Evolutionary conservation across 1,139 yeast species (phyloP), one percentile per base, ranked within the genome.

Genomic region (Suhomyces bokatorum): DNA sequence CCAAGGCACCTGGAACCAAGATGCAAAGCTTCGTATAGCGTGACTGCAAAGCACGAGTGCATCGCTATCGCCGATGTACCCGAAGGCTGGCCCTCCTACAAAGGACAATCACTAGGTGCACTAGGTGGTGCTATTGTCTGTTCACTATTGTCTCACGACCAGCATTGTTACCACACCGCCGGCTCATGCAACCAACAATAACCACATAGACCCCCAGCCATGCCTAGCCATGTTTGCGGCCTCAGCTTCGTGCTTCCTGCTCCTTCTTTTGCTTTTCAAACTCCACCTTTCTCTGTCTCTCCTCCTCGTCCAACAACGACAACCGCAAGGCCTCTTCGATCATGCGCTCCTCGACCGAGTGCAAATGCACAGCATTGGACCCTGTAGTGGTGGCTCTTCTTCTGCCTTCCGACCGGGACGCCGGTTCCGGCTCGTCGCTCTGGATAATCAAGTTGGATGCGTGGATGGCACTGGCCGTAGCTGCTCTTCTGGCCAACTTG

Each of bases 381-480:
- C 31, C 41, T 6, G 37, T 43, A 39, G 40, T 49, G 34, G 48
- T 44, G 13, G 49, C 47, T 22, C 58, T 47, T 38, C 54, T 49
- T 42, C 62, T 48, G 10, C 46, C 43, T 29, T 14, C 34, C 16
- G 20, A 45, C 33, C 17, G 39, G 6, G 30, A 8, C 13, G 13
- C 11, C n/a, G n/a, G 22, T 49, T 49, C 60, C 47, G 43, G 51
- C 36, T 61, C 61, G 28, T 59, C 63, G 16, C 57, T 60, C 16
- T 66, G 60, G 48, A 78, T 70, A 40, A 80, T 66, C 60, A 82
- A 77, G 49, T 84, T 89, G 27, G 87, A 83, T 12, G 90, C 95
- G 66, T 91, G 98, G 36, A 91, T 80, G 0, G 97, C 97, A 39
- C 89, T 87, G 1, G 98, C 98, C 14, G 96, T 89, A 0, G 97